Percentiles rank a stretch among this genome's conserved stretches.
phyloP scores from a whole-genome alignment of 2,329 filamentous ascomycete genomes.

The Sclerotinia minor region DNA sequence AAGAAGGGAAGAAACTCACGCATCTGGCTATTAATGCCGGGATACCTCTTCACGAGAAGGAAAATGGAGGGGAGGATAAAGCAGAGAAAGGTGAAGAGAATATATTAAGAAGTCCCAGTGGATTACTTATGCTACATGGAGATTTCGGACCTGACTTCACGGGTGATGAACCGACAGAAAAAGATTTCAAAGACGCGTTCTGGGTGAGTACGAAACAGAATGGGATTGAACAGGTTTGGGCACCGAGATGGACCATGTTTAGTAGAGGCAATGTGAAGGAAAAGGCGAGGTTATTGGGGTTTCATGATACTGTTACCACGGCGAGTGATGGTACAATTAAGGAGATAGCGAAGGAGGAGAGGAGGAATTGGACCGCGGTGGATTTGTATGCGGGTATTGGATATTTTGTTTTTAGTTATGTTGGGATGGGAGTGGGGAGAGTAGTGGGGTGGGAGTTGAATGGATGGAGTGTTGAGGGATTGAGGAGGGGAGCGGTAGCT shows the following conservation, averaged over 20 bases:
- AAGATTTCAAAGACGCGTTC: conserved; percentile 66
- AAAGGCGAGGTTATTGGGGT: conserved; percentile 72
- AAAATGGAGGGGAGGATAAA: conserved; percentile 20
- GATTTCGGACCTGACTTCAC: conserved; percentile 62
- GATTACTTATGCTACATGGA: conserved; percentile 69
- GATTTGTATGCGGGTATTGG: conserved; percentile 93
- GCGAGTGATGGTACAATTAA: not conserved
- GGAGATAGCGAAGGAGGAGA: conserved; percentile 20
- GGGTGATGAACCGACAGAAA: conserved; percentile 26
- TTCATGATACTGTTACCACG: conserved; percentile 41
- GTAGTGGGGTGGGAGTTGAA: conserved; percentile 92
- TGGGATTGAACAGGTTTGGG: conserved; percentile 81
- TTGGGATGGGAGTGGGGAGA: conserved; percentile 62
- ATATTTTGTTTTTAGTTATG: conserved; percentile 88
- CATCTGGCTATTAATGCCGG: conserved; percentile 62
- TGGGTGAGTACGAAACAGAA: conserved; percentile 81
- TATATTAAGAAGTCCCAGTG: conserved; percentile 69
- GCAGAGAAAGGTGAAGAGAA: conserved; percentile 53
- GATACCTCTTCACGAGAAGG: conserved; percentile 51
- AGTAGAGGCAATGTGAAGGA: conserved; percentile 87
- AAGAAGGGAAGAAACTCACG: conserved; percentile 49
- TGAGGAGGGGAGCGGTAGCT: conserved; percentile 69
- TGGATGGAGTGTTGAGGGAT: conserved; percentile 80
- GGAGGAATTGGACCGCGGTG: conserved; percentile 49
- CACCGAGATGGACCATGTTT: conserved; percentile 91